Base-by-base conservation (phyloP, 2,329 filamentous ascomycete species). In the Aspergillus sp. region DNA sequence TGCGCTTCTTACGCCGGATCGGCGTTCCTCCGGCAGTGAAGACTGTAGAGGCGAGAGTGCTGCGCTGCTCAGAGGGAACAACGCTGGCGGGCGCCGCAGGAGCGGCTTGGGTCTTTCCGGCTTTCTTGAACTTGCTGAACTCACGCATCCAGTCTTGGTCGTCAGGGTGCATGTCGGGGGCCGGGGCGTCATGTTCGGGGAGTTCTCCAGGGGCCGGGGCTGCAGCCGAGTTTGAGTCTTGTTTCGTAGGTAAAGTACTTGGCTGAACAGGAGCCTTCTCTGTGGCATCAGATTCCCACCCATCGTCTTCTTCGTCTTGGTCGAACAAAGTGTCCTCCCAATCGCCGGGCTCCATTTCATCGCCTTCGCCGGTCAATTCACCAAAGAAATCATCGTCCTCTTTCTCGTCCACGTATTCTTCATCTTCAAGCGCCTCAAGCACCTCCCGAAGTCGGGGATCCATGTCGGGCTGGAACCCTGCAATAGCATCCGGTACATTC, bases 401-500 rank as follows among this genome's bases (percentile, higher is more conserved):
- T 37, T 93, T 85, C 6, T 90, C 83, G 49, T 90, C 93, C 2
- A 99, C 93, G 70, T 91, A 99, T 2, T 89, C 93, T 22, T 99
- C 95, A 69, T 99, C 95, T 49, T 99, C 95, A 30, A 99, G 79
- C 11, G 95, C 95, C 75, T 97, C 93, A 22, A 99, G 78, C 5
- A 93, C 92, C 74, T 99, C 95, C 46, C 95, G 85, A 65, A 99
- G 74, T 40, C 93, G 83, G 2, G 93, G 93, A 69, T 99, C 96
- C 95, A 99, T 98, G 70, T 98, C 93, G 6, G 96, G 95, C 75
- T 99, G 89, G 74, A 99, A 96, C 0, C 95, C 95, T 3, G 90
- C 89, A 68, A 99, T 90, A 7, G 86, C 87, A 76, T 99, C 95
- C 1, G 95, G 95, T 1, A 98, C 80, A 67, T 96, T 86, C 75